A percentile compares a stretch with the other conserved stretches of the same genome.
Evolutionary conservation across 75 land plant species (phyloP).

Genomic region (Selaginella tamariscina): DNA sequence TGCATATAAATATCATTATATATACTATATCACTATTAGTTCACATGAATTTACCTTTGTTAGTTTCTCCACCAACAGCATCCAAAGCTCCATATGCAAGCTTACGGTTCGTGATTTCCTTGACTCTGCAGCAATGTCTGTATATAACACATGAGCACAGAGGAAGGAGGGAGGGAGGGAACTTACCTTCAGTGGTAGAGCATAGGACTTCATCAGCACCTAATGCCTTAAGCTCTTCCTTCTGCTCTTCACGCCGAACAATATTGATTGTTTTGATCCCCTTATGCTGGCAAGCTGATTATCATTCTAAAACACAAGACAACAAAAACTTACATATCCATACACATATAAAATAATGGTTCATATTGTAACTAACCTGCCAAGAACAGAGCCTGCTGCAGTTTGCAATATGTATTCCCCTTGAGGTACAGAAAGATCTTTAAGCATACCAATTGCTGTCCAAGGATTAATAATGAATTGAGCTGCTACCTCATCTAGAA

Average conservation of each 20-base stretch:
- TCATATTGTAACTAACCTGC: no score
- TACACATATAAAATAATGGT: no score
- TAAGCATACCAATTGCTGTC: slow-evolving; percentile 1
- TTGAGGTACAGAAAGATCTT: not conserved
- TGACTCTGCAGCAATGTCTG: slow-evolving; percentile 25
- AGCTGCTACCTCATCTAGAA: not conserved
- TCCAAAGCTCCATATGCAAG: slow-evolving; percentile 24
- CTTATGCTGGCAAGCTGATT: slow-evolving; percentile 23
- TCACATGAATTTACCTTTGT: no score
- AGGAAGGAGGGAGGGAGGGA: no score
- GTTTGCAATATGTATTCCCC: slow-evolving; percentile 12
- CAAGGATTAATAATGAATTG: slow-evolving; percentile 5
- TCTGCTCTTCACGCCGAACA: slow-evolving; percentile 21
- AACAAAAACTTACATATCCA: no score
- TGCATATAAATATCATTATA: no score
- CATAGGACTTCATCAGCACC: slow-evolving; percentile 29
- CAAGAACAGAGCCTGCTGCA: slow-evolving; percentile 2
- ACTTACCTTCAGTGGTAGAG: slow-evolving; percentile 22
- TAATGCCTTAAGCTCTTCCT: slow-evolving; percentile 14
- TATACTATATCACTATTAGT: no score
- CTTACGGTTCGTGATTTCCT: slow-evolving; percentile 18
- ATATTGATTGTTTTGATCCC: slow-evolving; percentile 25
- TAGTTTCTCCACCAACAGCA: slow-evolving; percentile 19
- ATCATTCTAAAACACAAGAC: slow-evolving; percentile 14
- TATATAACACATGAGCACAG: no score